Base-by-base conservation (phyloP, 768 basidiomycete species). In the Fomitopsis pulvina region DNA sequence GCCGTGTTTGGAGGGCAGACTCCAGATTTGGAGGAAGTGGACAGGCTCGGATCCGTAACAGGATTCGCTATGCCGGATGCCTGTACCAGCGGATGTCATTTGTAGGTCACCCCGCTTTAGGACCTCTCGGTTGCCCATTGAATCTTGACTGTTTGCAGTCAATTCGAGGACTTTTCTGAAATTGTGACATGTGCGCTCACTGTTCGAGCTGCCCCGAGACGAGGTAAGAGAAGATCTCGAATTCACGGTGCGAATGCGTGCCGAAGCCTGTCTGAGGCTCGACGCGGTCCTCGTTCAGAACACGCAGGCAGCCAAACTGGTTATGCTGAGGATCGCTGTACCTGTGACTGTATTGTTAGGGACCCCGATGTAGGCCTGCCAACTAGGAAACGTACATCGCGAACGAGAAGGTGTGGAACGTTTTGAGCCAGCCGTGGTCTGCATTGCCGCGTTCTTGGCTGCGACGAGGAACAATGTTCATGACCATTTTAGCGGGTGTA, bases 281-380 rank as follows among this genome's bases (percentile, higher is more conserved):
- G 34, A 94, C 87, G n/a, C 89, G 83, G 58, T 92, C 91, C 66
- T 96, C 93, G 68, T 96, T 96, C 66, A 97, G 84, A 29, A 97
- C 89, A 8, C 93, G 80, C 1, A 97, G 77, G 14, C 79, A 59
- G 1, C 93, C 89, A 55, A 80, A 94, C 1, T 71, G 67, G 40
- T 80, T 71, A 55, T 82, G 81, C 1, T 68, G 47, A 7, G 61
- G 54, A 41, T 85, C 83, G 34, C 79, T 73, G 62, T 92, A 95
- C 59, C 77, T 82, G 28, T 5, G 24, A 37, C 18, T 26, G 48
- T 6, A 60, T 60, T 41, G 59, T 58, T 21, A 63, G 51, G 52
- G 20, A 3, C 20, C 14, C n/a, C 34, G 29, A 45, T 2, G 16
- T 38, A 22, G 7, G 7, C 22, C 39, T 41, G 18, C 16, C 2